Base-by-base conservation (phyloP, 805 yeast species). In the Wickerhamiella azymoides region DNA sequence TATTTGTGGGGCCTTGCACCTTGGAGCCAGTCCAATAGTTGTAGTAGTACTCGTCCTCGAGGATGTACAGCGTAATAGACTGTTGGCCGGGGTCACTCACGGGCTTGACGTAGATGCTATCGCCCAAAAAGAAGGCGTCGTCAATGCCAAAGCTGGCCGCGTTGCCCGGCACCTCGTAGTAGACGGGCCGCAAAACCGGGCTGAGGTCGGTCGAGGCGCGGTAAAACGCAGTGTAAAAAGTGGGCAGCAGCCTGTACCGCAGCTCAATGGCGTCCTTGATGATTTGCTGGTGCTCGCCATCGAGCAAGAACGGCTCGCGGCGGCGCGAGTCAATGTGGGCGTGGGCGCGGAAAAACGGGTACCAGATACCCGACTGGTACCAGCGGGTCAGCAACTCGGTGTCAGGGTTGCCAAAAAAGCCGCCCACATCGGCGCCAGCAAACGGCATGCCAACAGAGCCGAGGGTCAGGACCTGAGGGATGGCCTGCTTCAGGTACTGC, bases 351-450 rank as follows among this genome's bases (percentile, higher is more conserved):
- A 92, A 89, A 57, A 92, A 92, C 30, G 98, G 98, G 63, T 89
- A 88, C 80, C 93, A 89, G 25, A 83, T 75, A 48, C 96, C 98
- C 2, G 94, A 72, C 62, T 92, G 98, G 60, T 88, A 89, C 98
- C 98, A 92, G 57, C 99, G 72, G 0, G 83, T 73, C 48, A 84
- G 67, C 49, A 92, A 64, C 57, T 92, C 97, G 30, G 74, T 70
- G 0, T 77, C 66, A 0, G 98, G 97, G 59, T 92, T 73, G 2
- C 94, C 94, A 58, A 86, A 88, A 59, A 92, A 92, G 0, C 99
- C 98, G 28, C 96, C 97, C 39, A 92, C 89, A 65, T 92, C 99
- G 8, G 96, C 89, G 8, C 99, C 99, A 6, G 82, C 73, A 64
- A 88, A 89, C 26, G 96, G 95, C 77, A 77, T 79, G 8, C 94